phyloP scores from a whole-genome alignment of 176 grass and related monocot species.

The Cenchrus fungigraminus region DNA sequence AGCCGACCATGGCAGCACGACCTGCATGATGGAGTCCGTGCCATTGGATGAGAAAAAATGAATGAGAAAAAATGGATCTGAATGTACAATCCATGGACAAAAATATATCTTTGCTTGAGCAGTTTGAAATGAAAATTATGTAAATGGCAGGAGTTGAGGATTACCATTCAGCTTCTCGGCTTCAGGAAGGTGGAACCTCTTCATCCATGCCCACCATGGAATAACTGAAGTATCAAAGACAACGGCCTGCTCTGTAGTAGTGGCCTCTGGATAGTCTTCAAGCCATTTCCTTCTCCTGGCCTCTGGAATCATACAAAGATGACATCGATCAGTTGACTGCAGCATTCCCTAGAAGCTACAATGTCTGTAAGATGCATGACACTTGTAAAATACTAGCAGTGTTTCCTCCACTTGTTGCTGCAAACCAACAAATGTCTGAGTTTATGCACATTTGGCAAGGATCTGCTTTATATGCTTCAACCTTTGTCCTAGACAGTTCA shows the following conservation, averaged over 20 bases:
- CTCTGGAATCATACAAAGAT: constrained; percentile 64
- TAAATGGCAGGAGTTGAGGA: background rate
- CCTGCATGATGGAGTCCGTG: constrained; percentile 44
- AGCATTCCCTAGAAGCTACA: constrained; percentile 14
- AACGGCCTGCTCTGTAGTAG: constrained; percentile 49
- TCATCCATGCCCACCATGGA: constrained; percentile 95
- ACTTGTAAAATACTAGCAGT: background rate
- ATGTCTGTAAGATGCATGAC: background rate
- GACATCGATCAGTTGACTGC: constrained; percentile 21
- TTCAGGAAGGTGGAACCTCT: constrained; percentile 91
- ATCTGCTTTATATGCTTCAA: background rate
- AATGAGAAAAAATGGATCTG: background rate
- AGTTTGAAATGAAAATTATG: background rate
- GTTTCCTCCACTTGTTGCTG: background rate
- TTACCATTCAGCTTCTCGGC: constrained; percentile 93
- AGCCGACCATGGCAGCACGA: constrained; percentile 96
- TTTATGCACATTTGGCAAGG: background rate
- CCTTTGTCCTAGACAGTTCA: background rate
- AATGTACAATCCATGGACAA: background rate
- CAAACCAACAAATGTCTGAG: constrained; percentile 32
- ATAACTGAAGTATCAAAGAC: constrained; percentile 83
- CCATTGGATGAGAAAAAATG: background rate
- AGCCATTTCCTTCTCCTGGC: constrained; percentile 95
- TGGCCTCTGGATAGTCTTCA: constrained; percentile 85
- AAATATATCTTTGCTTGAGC: background rate